Conservation (phyloP, 306 rosid genomes). For the Vigna radiata region DNA sequence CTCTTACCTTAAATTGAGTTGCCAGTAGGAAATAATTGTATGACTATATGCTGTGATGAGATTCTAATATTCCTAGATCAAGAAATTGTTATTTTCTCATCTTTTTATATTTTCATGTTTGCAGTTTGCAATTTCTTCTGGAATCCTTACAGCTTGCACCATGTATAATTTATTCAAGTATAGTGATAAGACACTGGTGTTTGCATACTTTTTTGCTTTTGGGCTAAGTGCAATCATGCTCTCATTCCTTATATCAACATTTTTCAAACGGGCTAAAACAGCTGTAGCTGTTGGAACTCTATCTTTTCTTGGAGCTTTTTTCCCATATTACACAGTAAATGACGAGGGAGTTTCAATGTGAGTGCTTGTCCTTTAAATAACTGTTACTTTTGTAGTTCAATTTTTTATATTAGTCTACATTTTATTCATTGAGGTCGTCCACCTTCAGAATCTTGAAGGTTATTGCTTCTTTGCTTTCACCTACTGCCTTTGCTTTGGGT, state of each 20-base stretch:
- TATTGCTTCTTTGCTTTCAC: conserved; percentile 88
- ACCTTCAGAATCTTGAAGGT: conserved; percentile 78
- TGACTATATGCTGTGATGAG: conserved; percentile 16
- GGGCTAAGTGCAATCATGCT: conserved; percentile 95
- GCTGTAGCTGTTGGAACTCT: conserved; percentile 99
- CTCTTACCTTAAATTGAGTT: conserved; percentile 3
- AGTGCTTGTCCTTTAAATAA: conserved; percentile 49
- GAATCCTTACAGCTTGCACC: conserved; percentile 83
- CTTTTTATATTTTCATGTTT: conserved; percentile 47
- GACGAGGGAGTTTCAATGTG: conserved; percentile 83
- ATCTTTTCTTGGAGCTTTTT: conserved; percentile 83
- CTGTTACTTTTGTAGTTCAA: conserved; percentile 18
- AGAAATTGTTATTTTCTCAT: conserved; percentile 43
- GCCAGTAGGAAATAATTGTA: conserved; percentile 8
- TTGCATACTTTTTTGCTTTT: conserved; percentile 83
- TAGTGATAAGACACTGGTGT: conserved; percentile 94
- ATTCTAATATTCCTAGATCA: conserved; percentile 31
- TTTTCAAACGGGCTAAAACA: conserved; percentile 92
- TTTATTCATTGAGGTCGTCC: conserved; percentile 44
- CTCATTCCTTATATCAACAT: conserved; percentile 87
- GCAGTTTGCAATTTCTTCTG: conserved; percentile 90
- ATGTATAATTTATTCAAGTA: conserved; percentile 85
- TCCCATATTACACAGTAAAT: conserved; percentile 88
- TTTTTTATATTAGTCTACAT: conserved; percentile 33
- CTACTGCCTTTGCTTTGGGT: conserved; percentile 94